Base-by-base conservation (phyloP, 495 filamentous ascomycete species). In the Penicillium paradoxum region DNA sequence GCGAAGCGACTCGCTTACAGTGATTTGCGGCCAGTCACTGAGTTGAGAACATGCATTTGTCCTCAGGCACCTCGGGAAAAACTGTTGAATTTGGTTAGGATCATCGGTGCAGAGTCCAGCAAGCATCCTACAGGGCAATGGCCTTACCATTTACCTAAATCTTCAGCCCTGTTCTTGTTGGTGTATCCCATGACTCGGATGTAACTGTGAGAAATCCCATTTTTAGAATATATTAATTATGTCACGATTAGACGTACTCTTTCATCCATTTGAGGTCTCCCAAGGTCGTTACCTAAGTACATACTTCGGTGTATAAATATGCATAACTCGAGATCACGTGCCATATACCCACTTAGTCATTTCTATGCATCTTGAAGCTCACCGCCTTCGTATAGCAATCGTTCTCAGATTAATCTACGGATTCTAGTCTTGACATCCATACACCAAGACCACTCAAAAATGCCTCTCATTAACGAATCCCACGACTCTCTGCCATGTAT, bases 401-500 rank as follows among this genome's bases (percentile, higher is more conserved):
- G 25, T 21, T 30, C 36, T 30, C 25, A 42, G 49, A 51, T 32
- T 24, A 41, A 48, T 48, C 45, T 34, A 48, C 45, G 5, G 32
- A 11, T 36, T 19, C 37, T 36, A 19, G 6, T 37, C 21, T 34
- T 36, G 15, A 44, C 27, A 6, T 32, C 18, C 43, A 33, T 33
- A 49, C 46, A 37, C 30, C 15, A 37, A 41, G 5, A 42, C 22
- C 27, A 15, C 37, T 36, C 30, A 59, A 69, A 59, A 48, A 88
- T 90, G 85, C 78, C 87, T 50, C 76, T 89, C 47, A 85, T 88
- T 52, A 81, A 79, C 44, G 81, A 81, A 56, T 78, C 80, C 37
- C 87, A 92, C 71, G 90, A 95, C 64, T 95, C 89, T 13, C 83
- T 95, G 14, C 90, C 89, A 18, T 95, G 89, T 91, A 83, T 38